A percentile compares a stretch with the other conserved stretches of the same genome.
Evolutionary conservation across 2,329 filamentous ascomycete genomes (phyloP).

Genomic region (Lachnellula cervina): DNA sequence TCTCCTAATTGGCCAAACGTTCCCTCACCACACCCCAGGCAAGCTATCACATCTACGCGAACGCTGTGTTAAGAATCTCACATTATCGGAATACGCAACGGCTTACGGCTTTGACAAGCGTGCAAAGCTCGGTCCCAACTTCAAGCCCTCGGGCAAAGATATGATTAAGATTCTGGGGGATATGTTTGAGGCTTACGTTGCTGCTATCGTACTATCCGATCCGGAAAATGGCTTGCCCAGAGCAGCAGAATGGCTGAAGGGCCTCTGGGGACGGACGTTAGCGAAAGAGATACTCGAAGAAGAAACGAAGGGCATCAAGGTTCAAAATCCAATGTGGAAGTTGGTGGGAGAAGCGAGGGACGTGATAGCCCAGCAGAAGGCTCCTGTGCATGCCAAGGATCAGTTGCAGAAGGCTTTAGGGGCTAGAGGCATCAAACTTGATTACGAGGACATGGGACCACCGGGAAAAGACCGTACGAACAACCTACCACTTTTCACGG

Average conservation of each 20-base stretch:
- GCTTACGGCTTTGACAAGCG: slow-evolving; percentile 66
- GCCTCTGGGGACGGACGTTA: slow-evolving; percentile 67
- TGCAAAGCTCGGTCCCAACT: slow-evolving; percentile 51
- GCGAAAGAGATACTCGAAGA: slow-evolving; percentile 45
- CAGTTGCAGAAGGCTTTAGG: slow-evolving; percentile 47
- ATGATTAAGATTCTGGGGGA: slow-evolving; percentile 74
- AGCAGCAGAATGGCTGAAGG: slow-evolving; percentile 66
- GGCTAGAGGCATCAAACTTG: slow-evolving; percentile 49
- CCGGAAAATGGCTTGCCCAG: slow-evolving; percentile 54
- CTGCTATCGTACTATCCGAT: slow-evolving; percentile 68
- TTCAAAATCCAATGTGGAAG: slow-evolving; percentile 28
- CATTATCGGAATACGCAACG: slow-evolving; percentile 63
- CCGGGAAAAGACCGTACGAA: slow-evolving; percentile 50
- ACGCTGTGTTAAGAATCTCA: slow-evolving; percentile 73
- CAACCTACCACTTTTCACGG: slow-evolving; percentile 53
- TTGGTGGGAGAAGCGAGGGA: slow-evolving; percentile 16
- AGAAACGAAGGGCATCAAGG: slow-evolving; percentile 25
- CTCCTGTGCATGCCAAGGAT: slow-evolving; percentile 46
- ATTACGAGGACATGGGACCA: slow-evolving; percentile 54
- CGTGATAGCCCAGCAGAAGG: slow-evolving; percentile 1
- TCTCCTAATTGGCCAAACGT: slow-evolving; percentile 69
- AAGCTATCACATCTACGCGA: slow-evolving; percentile 73
- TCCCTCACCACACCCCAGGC: slow-evolving; percentile 60
- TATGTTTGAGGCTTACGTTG: slow-evolving; percentile 87
- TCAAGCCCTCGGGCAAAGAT: slow-evolving; percentile 42